Percentiles rank a stretch among this genome's conserved stretches.
These are phyloP conservation scores for Saccharum officinarum DNA, from an alignment of 176 grass and related monocot genomes.

Conservation along the genomic window DNA sequence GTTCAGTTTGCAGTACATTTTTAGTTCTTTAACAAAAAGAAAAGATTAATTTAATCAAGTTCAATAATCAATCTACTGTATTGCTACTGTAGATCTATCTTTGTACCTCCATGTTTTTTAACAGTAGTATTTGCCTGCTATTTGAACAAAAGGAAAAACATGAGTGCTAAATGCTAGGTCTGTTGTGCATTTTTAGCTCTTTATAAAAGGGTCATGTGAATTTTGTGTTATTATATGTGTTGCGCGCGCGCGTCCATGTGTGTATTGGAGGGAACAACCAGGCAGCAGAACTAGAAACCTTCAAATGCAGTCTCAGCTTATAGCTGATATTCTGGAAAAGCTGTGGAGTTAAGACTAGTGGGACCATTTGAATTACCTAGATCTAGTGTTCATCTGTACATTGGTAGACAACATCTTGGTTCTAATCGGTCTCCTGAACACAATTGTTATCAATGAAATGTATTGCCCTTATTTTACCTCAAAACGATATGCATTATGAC, in stretches of 20 bases:
- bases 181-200: background rate
- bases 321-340: background rate
- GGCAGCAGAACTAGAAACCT: background rate
- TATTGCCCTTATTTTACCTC: background rate
- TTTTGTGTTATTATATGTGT: background rate
- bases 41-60: constrained; percentile 10
- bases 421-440: background rate
- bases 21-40: background rate
- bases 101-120: background rate
- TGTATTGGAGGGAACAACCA: background rate
- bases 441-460: background rate
- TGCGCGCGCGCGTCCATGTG: background rate
- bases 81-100: background rate
- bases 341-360: background rate
- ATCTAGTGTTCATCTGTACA: constrained; percentile 2
- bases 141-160: background rate
- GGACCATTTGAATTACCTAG: constrained; percentile 4
- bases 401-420: background rate
- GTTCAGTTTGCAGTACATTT: constrained; percentile 1
- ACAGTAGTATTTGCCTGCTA: background rate
- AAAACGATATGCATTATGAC: background rate
- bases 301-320: background rate
- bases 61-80: background rate
- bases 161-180: background rate
- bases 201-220: background rate